Conservation (phyloP, 345 rosid species). For the Atalantia buxifolia region DNA sequence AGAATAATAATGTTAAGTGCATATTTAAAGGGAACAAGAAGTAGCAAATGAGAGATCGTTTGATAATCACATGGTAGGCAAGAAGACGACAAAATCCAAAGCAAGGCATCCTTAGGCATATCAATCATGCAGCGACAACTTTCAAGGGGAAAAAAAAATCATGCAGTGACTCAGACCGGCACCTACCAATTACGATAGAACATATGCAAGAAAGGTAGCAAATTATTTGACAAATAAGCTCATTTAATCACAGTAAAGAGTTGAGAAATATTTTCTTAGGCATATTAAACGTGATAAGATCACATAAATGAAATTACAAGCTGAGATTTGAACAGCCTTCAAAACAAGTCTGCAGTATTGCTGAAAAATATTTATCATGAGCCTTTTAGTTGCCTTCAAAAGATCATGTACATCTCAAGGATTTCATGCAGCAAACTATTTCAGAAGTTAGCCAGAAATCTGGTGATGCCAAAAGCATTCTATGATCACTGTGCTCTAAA, state of each 20-base stretch:
- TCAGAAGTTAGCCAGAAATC: neutral
- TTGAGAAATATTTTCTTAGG: neutral
- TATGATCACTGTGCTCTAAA: neutral
- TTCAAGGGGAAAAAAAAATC: too few relatives aligned
- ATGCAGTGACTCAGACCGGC: neutral
- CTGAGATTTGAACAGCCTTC: neutral
- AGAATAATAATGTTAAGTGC: constrained; percentile 1
- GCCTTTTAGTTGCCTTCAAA: neutral
- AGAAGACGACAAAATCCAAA: neutral
- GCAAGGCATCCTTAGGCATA: neutral
- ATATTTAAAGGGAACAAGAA: neutral
- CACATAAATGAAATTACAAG: neutral
- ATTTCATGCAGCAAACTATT: neutral
- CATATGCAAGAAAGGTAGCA: neutral
- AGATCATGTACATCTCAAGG: neutral
- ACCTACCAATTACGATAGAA: neutral
- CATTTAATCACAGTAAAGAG: neutral
- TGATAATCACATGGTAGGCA: neutral
- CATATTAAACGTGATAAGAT: neutral
- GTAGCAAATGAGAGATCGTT: neutral
- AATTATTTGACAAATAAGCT: neutral
- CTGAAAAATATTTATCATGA: neutral
- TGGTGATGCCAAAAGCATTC: neutral
- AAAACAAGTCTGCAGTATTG: neutral
- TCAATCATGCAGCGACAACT: neutral